phyloP scores from a whole-genome alignment of 2,329 filamentous ascomycete species.

The Eutypella sp. region DNA sequence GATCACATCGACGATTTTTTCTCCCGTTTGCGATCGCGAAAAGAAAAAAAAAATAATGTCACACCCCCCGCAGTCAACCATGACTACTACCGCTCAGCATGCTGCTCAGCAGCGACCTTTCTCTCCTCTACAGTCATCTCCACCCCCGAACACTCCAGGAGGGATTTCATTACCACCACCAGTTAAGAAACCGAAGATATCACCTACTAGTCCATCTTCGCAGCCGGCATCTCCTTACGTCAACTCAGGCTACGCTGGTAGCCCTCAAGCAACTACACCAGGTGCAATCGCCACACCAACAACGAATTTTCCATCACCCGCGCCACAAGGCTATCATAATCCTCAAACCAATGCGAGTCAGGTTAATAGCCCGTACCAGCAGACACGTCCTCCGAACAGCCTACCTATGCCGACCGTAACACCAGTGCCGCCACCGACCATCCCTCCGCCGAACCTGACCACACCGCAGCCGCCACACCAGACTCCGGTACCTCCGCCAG shows the following conservation, averaged over 20 bases:
- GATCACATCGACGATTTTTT: no score
- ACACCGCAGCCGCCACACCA: slow-evolving; percentile 18
- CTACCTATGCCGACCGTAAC: slow-evolving; percentile 17
- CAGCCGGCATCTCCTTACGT: slow-evolving; percentile 61
- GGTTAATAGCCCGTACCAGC: slow-evolving; percentile 24
- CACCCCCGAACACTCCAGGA: slow-evolving; percentile 55
- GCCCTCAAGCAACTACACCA: slow-evolving; percentile 33
- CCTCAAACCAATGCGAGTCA: slow-evolving; percentile 24
- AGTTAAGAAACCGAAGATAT: slow-evolving; percentile 67
- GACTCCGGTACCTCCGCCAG: slow-evolving; percentile 16
- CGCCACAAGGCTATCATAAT: slow-evolving; percentile 21
- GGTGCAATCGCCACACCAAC: slow-evolving; percentile 35
- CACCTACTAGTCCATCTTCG: slow-evolving; percentile 63
- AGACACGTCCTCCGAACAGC: slow-evolving; percentile 17
- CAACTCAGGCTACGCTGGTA: slow-evolving; percentile 45
- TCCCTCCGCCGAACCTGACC: slow-evolving; percentile 9
- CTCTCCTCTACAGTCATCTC: slow-evolving; percentile 45
- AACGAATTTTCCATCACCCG: slow-evolving; percentile 23
- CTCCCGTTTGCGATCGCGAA: neutral
- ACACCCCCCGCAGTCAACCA: slow-evolving; percentile 20
- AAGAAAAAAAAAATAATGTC: slow-evolving; percentile 16
- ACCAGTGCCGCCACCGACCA: slow-evolving; percentile 14
- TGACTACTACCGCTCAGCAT: slow-evolving; percentile 28
- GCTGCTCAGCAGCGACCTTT: slow-evolving; percentile 26
- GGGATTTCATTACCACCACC: slow-evolving; percentile 57